Evolutionary conservation across 345 rosid species (phyloP).

Genomic region (Excoecaria cochinchinensis): DNA sequence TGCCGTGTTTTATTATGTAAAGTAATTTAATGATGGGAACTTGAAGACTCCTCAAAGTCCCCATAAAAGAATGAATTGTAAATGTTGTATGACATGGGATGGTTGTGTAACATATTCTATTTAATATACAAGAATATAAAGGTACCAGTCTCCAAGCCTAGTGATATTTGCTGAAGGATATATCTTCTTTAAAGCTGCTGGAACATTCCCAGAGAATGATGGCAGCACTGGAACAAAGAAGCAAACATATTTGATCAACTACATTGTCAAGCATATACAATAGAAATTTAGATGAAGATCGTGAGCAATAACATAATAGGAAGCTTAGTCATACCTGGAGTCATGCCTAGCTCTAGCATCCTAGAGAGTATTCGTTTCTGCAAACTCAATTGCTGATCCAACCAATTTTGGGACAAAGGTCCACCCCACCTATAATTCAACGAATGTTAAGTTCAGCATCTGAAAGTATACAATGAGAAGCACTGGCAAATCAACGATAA

Average conservation of each 20-base stretch:
- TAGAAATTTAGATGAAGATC: background rate
- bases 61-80: background rate
- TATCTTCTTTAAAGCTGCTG: slow-evolving; percentile 69
- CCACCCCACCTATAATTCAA: slow-evolving; percentile 85
- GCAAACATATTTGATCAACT: slow-evolving; percentile 12
- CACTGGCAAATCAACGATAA: background rate
- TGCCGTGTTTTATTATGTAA: slow-evolving; percentile 5
- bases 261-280: background rate
- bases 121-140: slow-evolving; percentile 8
- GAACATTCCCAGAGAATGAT: slow-evolving; percentile 96
- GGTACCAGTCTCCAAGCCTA: slow-evolving; percentile 89
- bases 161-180: slow-evolving; percentile 83
- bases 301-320: background rate
- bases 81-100: slow-evolving; percentile 11
- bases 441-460: slow-evolving; percentile 1
- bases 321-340: slow-evolving; percentile 59
- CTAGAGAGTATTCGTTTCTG: slow-evolving; percentile 80
- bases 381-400: slow-evolving; percentile 67
- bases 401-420: slow-evolving; percentile 79
- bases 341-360: slow-evolving; percentile 93
- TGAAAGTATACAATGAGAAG: background rate
- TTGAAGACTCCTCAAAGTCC: slow-evolving; percentile 1
- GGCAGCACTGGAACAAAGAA: slow-evolving; percentile 69
- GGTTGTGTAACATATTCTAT: background rate
- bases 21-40: slow-evolving; percentile 6